Conservation (phyloP, 2,329 filamentous ascomycete species). For the Zymoseptoria pseudotritici region DNA sequence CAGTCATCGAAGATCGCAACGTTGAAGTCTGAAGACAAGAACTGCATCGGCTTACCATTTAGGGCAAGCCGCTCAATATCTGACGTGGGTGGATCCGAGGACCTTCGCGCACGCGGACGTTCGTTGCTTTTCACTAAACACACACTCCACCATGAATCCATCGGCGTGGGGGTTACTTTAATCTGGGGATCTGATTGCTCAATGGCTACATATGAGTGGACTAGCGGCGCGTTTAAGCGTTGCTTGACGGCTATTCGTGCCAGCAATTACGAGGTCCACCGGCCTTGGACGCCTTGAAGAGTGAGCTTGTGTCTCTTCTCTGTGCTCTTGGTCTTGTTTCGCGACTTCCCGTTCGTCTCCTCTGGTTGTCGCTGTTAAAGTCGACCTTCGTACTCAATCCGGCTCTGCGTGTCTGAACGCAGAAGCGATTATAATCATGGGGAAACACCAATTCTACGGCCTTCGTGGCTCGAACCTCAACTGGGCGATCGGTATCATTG, state of each 20-base stretch:
- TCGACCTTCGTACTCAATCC: neutral
- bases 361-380: neutral
- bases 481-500: constrained; percentile 37
- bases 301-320: neutral
- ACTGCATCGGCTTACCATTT: too few species aligned
- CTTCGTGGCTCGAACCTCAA: constrained; percentile 36
- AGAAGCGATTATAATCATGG: neutral
- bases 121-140: neutral
- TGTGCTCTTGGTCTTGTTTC: neutral
- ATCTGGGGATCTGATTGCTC: neutral
- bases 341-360: neutral
- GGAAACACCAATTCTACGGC: constrained; percentile 29
- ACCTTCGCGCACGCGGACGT: neutral
- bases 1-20: too few species aligned
- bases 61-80: too few species aligned
- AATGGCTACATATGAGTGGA: neutral
- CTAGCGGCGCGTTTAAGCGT: neutral
- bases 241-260: neutral
- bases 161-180: neutral
- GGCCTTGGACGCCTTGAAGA: neutral
- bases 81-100: too few species aligned
- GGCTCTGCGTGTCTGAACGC: constrained; percentile 3
- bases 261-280: neutral
- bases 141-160: neutral
- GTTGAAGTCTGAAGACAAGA: too few species aligned